A percentile compares a stretch with the other conserved stretches of the same genome.
phyloP scores from a whole-genome alignment of 2,329 filamentous ascomycete genomes.

The Colletotrichum noveboracense region DNA sequence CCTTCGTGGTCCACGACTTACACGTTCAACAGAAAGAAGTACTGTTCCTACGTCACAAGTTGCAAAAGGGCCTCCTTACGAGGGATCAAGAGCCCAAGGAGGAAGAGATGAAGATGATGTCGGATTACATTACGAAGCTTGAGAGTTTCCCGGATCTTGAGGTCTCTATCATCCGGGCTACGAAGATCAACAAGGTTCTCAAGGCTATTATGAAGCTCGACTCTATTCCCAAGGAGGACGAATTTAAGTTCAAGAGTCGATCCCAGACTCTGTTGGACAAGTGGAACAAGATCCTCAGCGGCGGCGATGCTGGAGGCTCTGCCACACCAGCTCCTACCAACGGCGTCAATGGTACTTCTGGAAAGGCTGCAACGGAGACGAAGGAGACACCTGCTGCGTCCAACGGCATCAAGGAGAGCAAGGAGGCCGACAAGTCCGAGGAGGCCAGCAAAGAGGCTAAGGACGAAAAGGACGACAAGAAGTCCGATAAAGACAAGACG shows the following conservation, averaged over 20 bases:
- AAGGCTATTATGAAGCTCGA: slow-evolving; percentile 91
- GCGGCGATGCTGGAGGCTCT: slow-evolving; percentile 51
- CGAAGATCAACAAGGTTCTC: slow-evolving; percentile 98
- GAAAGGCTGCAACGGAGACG: slow-evolving; percentile 45
- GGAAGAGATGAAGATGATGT: slow-evolving; percentile 81
- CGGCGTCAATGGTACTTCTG: slow-evolving; percentile 52
- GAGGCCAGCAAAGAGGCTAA: slow-evolving; percentile 37
- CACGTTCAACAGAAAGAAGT: slow-evolving; percentile 70
- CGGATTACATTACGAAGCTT: slow-evolving; percentile 78
- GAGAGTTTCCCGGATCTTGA: slow-evolving; percentile 83
- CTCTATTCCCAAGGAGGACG: slow-evolving; percentile 84
- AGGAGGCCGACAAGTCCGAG: slow-evolving; percentile 41
- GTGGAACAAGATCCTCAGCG: slow-evolving; percentile 85
- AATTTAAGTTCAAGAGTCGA: slow-evolving; percentile 87
- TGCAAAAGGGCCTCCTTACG: slow-evolving; percentile 92
- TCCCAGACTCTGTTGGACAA: slow-evolving; percentile 80
- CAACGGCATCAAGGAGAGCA: slow-evolving; percentile 46
- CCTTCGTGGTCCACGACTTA: slow-evolving; percentile 34
- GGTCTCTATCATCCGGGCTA: slow-evolving; percentile 83
- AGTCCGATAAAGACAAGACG: slow-evolving; percentile 35
- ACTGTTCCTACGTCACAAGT: slow-evolving; percentile 90
- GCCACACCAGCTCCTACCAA: slow-evolving; percentile 38
- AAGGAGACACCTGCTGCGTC: slow-evolving; percentile 32
- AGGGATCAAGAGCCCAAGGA: slow-evolving; percentile 86
- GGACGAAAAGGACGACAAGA: slow-evolving; percentile 33